Evolutionary conservation across 371 early-diverging fungal species (phyloP).

Genomic region (Lichtheimia ornata): DNA sequence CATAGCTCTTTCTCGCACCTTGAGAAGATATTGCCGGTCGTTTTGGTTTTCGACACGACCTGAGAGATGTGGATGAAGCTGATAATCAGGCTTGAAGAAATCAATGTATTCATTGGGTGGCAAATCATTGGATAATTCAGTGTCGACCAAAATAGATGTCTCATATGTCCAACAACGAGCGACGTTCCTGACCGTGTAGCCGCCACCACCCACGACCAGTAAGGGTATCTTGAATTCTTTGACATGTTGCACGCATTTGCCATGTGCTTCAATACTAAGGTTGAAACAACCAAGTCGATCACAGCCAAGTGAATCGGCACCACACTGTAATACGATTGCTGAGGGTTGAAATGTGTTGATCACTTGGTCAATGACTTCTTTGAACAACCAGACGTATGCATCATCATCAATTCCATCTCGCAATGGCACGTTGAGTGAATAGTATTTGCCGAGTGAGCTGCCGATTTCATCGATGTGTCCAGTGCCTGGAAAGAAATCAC

Average conservation of each 20-base stretch:
- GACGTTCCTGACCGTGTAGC: slow-evolving; percentile 94
- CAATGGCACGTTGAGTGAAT: slow-evolving; percentile 91
- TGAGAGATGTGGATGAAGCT: slow-evolving; percentile 78
- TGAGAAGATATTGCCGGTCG: slow-evolving; percentile 80
- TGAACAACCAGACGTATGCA: slow-evolving; percentile 82
- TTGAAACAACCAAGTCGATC: slow-evolving; percentile 94
- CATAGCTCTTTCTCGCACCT: slow-evolving; percentile 74
- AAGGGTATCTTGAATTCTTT: slow-evolving; percentile 82
- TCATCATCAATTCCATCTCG: slow-evolving; percentile 90
- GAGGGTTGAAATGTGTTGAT: slow-evolving; percentile 82
- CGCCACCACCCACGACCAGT: slow-evolving; percentile 93
- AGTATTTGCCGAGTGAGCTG: slow-evolving; percentile 73
- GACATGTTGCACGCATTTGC: slow-evolving; percentile 85
- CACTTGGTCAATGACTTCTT: slow-evolving; percentile 78
- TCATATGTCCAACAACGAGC: slow-evolving; percentile 95
- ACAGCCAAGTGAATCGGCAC: slow-evolving; percentile 93
- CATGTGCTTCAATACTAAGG: slow-evolving; percentile 88
- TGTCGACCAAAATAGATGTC: slow-evolving; percentile 82
- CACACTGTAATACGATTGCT: slow-evolving; percentile 92
- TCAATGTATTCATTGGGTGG: slow-evolving; percentile 77
- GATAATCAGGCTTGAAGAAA: slow-evolving; percentile 86
- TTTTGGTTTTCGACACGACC: slow-evolving; percentile 91
- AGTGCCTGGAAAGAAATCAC: slow-evolving; percentile 94
- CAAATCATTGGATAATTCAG: slow-evolving; percentile 72
- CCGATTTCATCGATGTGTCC: slow-evolving; percentile 86